A percentile compares a stretch with the other conserved stretches of the same genome.
Evolutionary conservation across 2,329 filamentous ascomycete species (phyloP).

Genomic region (Cyphellophora attinorum): DNA sequence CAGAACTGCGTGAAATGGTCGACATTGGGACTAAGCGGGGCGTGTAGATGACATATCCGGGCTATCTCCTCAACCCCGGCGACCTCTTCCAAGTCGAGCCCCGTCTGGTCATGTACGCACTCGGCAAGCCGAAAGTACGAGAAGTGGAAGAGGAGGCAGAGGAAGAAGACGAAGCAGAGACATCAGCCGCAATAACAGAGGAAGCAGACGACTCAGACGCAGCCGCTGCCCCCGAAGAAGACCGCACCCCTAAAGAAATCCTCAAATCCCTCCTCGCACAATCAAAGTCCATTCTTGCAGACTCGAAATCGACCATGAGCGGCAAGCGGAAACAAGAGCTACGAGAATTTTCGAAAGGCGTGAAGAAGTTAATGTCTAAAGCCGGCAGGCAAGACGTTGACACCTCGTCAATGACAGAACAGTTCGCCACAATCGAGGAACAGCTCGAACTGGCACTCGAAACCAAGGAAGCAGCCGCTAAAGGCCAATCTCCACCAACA

Average conservation of each 20-base stretch:
- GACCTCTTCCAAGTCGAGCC: constrained; percentile 96
- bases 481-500: constrained; percentile 8
- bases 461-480: constrained; percentile 11
- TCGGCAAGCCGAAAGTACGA: constrained; percentile 57
- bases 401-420: constrained; percentile 41
- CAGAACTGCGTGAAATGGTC: neutral
- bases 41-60: constrained; percentile 77
- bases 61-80: constrained; percentile 90
- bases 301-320: constrained; percentile 44
- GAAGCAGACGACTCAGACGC: constrained; percentile 14
- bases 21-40: constrained; percentile 4
- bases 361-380: constrained; percentile 54
- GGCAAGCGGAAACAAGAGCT: constrained; percentile 68
- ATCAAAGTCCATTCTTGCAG: constrained; percentile 52
- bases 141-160: constrained; percentile 11
- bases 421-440: constrained; percentile 44
- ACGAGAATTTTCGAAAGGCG: constrained; percentile 58
- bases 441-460: constrained; percentile 33
- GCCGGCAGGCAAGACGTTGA: constrained; percentile 34
- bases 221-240: too few species aligned
- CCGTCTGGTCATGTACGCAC: constrained; percentile 79
- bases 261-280: constrained; percentile 46
- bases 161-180: constrained; percentile 10
- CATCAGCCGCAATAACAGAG: constrained; percentile 8
- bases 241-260: constrained; percentile 21